A percentile compares a stretch with the other conserved stretches of the same genome.
Conservation (phyloP, 2,329 filamentous ascomycete species). For the Calonectria pteridis region DNA sequence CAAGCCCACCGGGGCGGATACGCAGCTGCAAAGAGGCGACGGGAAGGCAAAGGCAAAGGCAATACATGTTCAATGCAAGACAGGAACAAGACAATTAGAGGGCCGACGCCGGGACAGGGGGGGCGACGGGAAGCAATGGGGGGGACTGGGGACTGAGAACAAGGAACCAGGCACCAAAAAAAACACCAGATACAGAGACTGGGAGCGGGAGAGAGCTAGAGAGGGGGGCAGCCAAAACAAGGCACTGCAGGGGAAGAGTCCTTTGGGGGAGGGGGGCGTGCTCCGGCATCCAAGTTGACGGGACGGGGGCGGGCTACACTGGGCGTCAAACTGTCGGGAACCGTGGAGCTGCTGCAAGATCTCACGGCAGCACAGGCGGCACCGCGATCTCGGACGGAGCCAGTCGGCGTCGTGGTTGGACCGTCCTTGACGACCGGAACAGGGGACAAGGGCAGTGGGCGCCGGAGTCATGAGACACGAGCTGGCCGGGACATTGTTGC, state of each 20-base stretch:
- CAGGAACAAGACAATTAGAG: conserved; percentile 18
- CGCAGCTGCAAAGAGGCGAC: not conserved
- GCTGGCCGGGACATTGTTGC: conserved; percentile 50
- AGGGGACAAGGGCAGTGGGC: conserved; percentile 31
- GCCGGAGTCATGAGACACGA: conserved; percentile 42
- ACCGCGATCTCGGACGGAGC: conserved; percentile 47
- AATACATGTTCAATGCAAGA: conserved; percentile 16
- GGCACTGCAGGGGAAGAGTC: not conserved
- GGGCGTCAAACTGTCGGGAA: conserved; percentile 42
- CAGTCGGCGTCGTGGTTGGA: conserved; percentile 41
- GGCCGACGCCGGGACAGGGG: conserved; percentile 3
- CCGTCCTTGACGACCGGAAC: conserved; percentile 40
- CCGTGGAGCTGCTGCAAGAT: conserved; percentile 48
- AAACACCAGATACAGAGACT: conserved; percentile 23
- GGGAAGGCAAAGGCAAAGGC: not conserved
- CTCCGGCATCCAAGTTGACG: conserved; percentile 50
- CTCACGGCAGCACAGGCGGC: conserved; percentile 44
- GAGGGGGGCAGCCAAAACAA: conserved; percentile 6
- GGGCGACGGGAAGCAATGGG: not conserved
- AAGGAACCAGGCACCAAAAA: conserved; percentile 21
- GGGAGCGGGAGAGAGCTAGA: not conserved
- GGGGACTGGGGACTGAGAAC: not conserved
- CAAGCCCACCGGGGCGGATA: not conserved
- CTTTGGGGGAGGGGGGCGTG: conserved; percentile 16
- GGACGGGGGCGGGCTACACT: conserved; percentile 45